Base-by-base conservation (phyloP, 2,329 filamentous ascomycete genomes). In the Aspergillus ochraceus region DNA sequence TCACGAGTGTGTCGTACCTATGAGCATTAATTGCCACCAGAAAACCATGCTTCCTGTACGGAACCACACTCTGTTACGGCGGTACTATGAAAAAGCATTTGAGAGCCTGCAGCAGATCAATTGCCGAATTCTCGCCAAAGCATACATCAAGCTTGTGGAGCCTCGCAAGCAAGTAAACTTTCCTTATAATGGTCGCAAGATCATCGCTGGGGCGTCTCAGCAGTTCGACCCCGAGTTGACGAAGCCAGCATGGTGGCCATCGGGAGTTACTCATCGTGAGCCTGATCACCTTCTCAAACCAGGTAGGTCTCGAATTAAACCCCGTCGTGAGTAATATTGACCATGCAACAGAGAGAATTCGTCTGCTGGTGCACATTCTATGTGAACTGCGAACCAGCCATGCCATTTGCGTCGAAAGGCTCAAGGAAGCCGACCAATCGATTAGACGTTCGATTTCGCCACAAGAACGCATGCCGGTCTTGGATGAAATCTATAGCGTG, bases 91-190 rank as follows among this genome's bases (percentile, higher is more conserved):
- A 54, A 73, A 71, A 32, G 66, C 69, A 1, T 75, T 74, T 32
- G 67, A 73, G 17, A 69, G 70, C 19, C 59, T 75, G 20, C 71
- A 75, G 53, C 73, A 75, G 63, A 70, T 70, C n/a, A 74, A 75
- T 57, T 75, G 71, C 36, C 71, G 72, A 19, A 68, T 72, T 8
- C 62, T 75, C 5, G 73, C 73, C 14, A 74, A 75, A 51, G 72
- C 72, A 49, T 75, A 71, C 56, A 66, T 75, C 61, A 75, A 74
- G 58, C 57, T 74, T n/a, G 69, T 75, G 4, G 73, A 75, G 59
- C 73, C 73, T 14, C 70, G 72, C 36, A 75, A 75, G 45, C 73
- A 75, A 58, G 72, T 73, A 29, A 74, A 74, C 49, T 73, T 71
- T 45, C 73, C 73, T 9, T 75, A 75, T 56, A 75, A 74, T 55